Evolutionary conservation across 768 basidiomycete genomes (phyloP), one percentile per base, ranked within the genome.

Genomic region (Sistotremastrum niveocremeum): DNA sequence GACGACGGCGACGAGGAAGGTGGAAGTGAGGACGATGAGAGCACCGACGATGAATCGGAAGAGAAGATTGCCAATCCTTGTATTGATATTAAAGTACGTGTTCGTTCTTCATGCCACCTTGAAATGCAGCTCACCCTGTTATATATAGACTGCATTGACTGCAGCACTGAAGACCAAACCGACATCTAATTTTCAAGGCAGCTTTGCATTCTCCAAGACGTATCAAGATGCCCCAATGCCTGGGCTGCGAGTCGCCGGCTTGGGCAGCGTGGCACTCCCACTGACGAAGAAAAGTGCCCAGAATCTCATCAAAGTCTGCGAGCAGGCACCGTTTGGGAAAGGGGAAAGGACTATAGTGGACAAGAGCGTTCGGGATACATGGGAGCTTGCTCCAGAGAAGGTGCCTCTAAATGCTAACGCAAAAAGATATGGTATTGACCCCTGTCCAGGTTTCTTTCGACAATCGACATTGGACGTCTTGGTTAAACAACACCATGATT

Each of bases 241-340:
- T 3, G 57, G 57, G 34, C 54, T 74, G 2, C 45, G 50, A 12
- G 60, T 73, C 33, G 59, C 60, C 1, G 67, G 63, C 10, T 41
- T 71, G 20, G 72, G 73, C 1, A 35, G 56, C n/a, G 49, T 73
- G 34, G 69, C 67, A 1, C 61, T 72, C 12, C 72, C 73, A 3
- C 56, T 74, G 1, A 65, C 55, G 37, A 47, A 55, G 34, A 56
- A 63, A 3, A 69, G 69, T 31, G 72, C 70, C 2, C 56, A 60
- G 35, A 41, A 54, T 1, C 59, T 76, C 39, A 68, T 66, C 28
- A 49, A 56, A 1, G 46, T 51, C 10, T 58, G 67, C 5, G 47
- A 49, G 4, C 66, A 66, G 51, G 68, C 72, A 3, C 69, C 70
- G 1, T 74, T 66, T 52, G 72, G 71, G 1, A 63, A 65, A 44